phyloP scores from a whole-genome alignment of 768 basidiomycete genomes.

The Kwoniella dendrophila region DNA sequence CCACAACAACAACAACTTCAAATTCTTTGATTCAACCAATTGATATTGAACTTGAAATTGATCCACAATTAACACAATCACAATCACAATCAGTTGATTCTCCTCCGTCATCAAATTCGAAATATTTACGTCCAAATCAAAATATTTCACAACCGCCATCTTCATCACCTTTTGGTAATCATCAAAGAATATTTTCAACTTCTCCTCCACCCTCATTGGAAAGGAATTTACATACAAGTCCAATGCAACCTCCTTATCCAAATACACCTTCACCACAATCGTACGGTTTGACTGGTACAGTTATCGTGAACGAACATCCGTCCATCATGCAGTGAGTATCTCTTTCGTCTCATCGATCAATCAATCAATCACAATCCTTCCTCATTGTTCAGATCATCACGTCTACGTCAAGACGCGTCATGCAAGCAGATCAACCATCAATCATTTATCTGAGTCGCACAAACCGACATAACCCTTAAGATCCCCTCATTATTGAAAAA shows the following conservation, averaged over 20 bases:
- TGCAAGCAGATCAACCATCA: no score
- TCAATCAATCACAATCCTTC: constrained; percentile 10
- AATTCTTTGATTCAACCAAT: constrained; percentile 10
- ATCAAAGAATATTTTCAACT: constrained; percentile 11
- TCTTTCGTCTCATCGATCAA: constrained; percentile 8
- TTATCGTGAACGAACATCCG: constrained; percentile 29
- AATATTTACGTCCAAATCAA: no score
- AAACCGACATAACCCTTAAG: no score
- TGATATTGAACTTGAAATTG: constrained; percentile 6
- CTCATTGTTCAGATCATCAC: no score
- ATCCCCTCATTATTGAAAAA: neutral
- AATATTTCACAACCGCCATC: no score
- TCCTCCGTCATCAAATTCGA: no score
- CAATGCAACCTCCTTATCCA: constrained; percentile 35
- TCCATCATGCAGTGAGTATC: constrained; percentile 34
- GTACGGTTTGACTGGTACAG: constrained; percentile 39
- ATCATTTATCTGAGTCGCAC: no score
- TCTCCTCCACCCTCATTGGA: constrained; percentile 17
- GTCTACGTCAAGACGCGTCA: no score
- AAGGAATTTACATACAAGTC: constrained; percentile 11
- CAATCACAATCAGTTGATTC: no score
- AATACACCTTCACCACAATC: constrained; percentile 40
- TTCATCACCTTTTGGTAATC: constrained; percentile 12
- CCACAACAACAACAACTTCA: constrained; percentile 15
- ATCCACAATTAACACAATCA: constrained; percentile 15